Evolutionary conservation across 352 stramenopile genomes (phyloP), one percentile per base, ranked within the genome.

Genomic region (Phytopythium delawarense): DNA sequence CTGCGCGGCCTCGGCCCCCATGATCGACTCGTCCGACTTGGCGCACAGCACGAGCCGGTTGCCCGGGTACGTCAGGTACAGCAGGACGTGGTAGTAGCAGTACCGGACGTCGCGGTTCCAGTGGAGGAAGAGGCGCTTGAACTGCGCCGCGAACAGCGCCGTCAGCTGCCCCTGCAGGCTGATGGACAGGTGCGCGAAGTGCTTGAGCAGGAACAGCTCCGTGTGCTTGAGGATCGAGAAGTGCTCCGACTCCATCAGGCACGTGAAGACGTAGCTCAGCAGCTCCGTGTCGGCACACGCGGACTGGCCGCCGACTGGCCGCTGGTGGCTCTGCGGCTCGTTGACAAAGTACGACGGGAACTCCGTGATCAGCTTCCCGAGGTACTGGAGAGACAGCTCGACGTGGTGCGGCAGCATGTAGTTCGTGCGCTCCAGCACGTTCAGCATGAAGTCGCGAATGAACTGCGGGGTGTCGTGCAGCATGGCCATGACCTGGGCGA

Each of bases 71-170:
- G 83, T 89, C 59, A 92, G 71, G 66, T 94, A 94, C 23, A 94
- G 60, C 63, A 94, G 48, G 32, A 89, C 75, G 62, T 92, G 81
- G 69, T 84, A 88, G 77, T 79, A 94, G 67, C 84, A 91, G 63
- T 86, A 94, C 39, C 85, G 83, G 30, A 94, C 85, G 73, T 94
- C 85, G 51, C 81, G 83, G 65, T 89, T 79, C 85, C 85, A 94
- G 64, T 94, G 85, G 40, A 92, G 67, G 62, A 94, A 91, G 30
- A 94, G 75, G 2, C 72, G 73, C 39, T 72, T 74, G 37, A 91
- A 78, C 51, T 90, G 71, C 30, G 45, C 63, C 1, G 72, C 78
- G 15, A 92, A 77, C 34, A 88, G 59, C 20, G 69, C 59, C 13
- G 72, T 73, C 30, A 94, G 60, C 34, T 79, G 68, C 1, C 76